Conservation (phyloP, 495 filamentous ascomycete species). For the Penicillium salamii region DNA sequence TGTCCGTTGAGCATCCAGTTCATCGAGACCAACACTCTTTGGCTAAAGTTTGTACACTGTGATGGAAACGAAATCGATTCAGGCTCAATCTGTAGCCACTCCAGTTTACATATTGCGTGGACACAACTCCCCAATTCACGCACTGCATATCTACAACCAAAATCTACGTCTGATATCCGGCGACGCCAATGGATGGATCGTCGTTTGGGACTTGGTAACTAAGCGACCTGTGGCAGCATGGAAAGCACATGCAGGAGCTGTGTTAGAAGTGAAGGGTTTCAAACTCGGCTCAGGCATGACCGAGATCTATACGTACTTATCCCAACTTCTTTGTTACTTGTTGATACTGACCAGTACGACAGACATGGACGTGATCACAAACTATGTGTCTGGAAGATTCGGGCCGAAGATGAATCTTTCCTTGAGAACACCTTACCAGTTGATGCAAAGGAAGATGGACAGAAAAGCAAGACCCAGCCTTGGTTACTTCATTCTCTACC, state of each 20-base stretch:
- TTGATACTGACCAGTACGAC: slow-evolving; percentile 5
- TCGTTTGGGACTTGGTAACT: slow-evolving; percentile 79
- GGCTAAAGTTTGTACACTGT: not conserved
- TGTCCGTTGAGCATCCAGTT: not conserved
- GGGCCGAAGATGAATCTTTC: slow-evolving; percentile 47
- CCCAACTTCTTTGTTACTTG: not conserved
- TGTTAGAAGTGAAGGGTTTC: slow-evolving; percentile 70
- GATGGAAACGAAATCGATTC: slow-evolving; percentile 3
- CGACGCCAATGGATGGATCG: slow-evolving; percentile 86
- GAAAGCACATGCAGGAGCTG: slow-evolving; percentile 76
- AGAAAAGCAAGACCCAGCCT: slow-evolving; percentile 52
- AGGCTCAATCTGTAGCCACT: slow-evolving; percentile 53
- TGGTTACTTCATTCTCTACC: slow-evolving; percentile 81
- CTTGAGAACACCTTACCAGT: slow-evolving; percentile 73
- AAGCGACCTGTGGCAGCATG: slow-evolving; percentile 84
- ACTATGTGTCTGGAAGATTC: slow-evolving; percentile 79
- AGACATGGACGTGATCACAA: slow-evolving; percentile 92
- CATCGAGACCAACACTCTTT: not conserved
- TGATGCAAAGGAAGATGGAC: slow-evolving; percentile 36
- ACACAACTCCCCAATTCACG: slow-evolving; percentile 78
- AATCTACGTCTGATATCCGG: slow-evolving; percentile 81
- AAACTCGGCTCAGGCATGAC: slow-evolving; percentile 49
- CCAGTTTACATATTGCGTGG: slow-evolving; percentile 86
- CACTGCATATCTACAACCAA: slow-evolving; percentile 63
- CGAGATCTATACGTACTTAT: slow-evolving; percentile 59